A percentile compares a stretch with the other conserved stretches of the same genome.
Conservation (phyloP, 805 yeast genomes). For the Monosporozyma yasuniensis region DNA sequence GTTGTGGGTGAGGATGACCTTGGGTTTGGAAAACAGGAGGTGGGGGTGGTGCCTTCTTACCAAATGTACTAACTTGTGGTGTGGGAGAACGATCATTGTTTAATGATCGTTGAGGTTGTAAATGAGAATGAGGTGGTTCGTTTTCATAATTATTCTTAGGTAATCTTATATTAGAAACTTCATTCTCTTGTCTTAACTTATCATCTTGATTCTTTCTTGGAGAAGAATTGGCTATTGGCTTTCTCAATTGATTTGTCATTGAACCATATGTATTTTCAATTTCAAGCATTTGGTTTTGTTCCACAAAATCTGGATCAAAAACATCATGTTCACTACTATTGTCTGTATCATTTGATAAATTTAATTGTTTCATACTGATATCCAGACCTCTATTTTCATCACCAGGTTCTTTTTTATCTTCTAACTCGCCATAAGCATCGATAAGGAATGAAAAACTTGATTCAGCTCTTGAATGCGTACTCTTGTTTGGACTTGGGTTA, state of each 20-base stretch:
- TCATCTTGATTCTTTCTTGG: background rate
- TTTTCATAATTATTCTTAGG: conserved; percentile 2
- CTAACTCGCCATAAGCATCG: background rate
- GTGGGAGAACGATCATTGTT: background rate
- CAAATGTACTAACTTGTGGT: background rate
- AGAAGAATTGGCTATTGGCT: background rate
- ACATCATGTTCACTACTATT: conserved; percentile 12
- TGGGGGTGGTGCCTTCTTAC: conserved; percentile 2
- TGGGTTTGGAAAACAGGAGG: background rate
- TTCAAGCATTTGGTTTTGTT: conserved; percentile 14
- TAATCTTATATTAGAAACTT: conserved; percentile 2
- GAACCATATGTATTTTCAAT: conserved; percentile 6
- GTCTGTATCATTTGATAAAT: background rate
- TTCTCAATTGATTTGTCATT: background rate
- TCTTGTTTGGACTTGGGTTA: background rate
- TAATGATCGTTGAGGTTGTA: background rate
- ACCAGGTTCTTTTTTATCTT: background rate
- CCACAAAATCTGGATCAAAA: conserved; percentile 23
- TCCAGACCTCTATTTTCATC: background rate
- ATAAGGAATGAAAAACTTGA: conserved; percentile 1
- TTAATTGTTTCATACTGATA: conserved; percentile 1
- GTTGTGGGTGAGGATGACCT: background rate
- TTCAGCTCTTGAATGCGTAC: background rate
- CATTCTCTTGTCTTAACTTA: background rate
- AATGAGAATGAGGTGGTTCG: background rate